Conservation (phyloP, 2,329 filamentous ascomycete species). For the Alternaria triticimaculans region DNA sequence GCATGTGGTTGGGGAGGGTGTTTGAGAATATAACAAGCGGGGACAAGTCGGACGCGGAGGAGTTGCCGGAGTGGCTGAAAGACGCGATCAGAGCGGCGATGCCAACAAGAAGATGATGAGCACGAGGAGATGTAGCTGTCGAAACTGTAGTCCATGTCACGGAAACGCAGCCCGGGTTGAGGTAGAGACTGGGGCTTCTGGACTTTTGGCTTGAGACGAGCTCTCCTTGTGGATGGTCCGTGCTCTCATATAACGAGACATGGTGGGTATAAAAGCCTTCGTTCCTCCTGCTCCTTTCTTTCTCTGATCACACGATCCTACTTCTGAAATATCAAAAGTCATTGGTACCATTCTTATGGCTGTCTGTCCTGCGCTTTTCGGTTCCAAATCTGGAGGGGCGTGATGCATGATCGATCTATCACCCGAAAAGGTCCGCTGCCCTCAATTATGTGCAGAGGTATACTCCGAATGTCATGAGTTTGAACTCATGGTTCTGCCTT, state of each 20-base stretch:
- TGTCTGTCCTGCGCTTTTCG: neutral
- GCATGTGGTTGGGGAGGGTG: neutral
- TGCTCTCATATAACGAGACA: neutral
- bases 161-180: neutral
- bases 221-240: neutral
- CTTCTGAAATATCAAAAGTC: neutral
- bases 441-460: neutral
- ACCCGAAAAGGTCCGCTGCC: neutral
- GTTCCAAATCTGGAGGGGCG: neutral
- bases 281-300: neutral
- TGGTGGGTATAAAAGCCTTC: neutral
- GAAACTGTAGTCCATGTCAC: neutral
- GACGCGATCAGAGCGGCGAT: neutral
- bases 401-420: neutral
- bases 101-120: neutral
- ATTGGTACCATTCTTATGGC: no score
- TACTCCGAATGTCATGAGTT: neutral
- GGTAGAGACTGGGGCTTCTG: neutral
- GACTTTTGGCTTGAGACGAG: neutral
- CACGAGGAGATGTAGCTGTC: neutral
- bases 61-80: neutral
- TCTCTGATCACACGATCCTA: neutral
- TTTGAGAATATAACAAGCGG: neutral
- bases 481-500: neutral
- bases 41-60: neutral